Conservation (phyloP, 192 early-diverging fungal genomes). For the Umbelopsis sp. region DNA sequence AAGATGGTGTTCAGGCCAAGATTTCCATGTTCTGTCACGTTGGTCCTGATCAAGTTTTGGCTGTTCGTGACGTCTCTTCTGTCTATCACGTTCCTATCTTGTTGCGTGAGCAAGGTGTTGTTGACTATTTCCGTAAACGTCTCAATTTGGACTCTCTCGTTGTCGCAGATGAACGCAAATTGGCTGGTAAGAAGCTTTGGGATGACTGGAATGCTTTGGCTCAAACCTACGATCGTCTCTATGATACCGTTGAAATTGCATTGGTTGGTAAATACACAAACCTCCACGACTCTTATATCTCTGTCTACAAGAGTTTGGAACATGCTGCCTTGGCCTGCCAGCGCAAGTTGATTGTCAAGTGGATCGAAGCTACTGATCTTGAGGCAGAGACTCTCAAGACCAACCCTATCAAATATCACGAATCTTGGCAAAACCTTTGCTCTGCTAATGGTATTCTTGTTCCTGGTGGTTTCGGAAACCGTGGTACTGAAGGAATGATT, state of each 20-base stretch:
- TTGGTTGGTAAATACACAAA: constrained; percentile 97
- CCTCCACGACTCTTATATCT: constrained; percentile 96
- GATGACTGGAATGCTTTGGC: constrained; percentile 70
- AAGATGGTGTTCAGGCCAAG: constrained; percentile 83
- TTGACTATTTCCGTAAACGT: constrained; percentile 80
- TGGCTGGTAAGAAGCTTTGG: constrained; percentile 68
- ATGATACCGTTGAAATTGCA: constrained; percentile 85
- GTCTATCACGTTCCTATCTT: constrained; percentile 97
- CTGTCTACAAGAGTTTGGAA: constrained; percentile 94
- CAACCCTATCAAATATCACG: constrained; percentile 93
- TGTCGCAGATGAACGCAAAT: constrained; percentile 54
- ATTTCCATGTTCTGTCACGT: constrained; percentile 99
- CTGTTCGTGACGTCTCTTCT: constrained; percentile 95
- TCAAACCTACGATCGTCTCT: constrained; percentile 70
- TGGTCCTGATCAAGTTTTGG: constrained; percentile 86
- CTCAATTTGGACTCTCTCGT: constrained; percentile 68
- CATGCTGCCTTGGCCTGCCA: constrained; percentile 88
- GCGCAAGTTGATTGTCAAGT: constrained; percentile 81
- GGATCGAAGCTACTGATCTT: constrained; percentile 95
- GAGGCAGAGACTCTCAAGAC: constrained; percentile 71
- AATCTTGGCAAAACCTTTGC: constrained; percentile 92
- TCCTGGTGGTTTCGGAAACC: constrained; percentile 96
- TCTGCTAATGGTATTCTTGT: constrained; percentile 92
- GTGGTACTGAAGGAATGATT: constrained; percentile 97
- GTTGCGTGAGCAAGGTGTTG: constrained; percentile 82